Percentiles rank a stretch among this genome's conserved stretches.
phyloP scores from a whole-genome alignment of 768 basidiomycete genomes.

The Flagelloscypha sp. region DNA sequence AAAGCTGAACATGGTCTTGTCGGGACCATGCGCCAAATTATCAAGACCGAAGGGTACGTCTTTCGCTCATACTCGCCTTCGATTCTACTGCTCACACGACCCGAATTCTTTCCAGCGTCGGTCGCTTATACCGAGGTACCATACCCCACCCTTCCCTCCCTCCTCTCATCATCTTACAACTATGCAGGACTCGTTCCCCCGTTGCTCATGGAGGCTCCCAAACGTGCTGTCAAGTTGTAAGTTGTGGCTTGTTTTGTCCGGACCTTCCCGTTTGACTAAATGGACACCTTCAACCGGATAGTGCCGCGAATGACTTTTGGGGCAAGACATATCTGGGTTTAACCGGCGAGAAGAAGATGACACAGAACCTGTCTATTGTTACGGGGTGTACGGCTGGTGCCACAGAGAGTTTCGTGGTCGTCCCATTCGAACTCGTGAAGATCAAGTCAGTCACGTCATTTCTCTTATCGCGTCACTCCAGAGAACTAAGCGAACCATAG shows the following conservation, averaged over 20 bases:
- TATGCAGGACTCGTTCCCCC: conserved; percentile 83
- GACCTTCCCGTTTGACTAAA: conserved; percentile 2
- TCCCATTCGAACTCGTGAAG: conserved; percentile 94
- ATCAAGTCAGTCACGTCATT: conserved; percentile 48
- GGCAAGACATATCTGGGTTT: conserved; percentile 64
- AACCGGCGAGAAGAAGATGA: conserved; percentile 77
- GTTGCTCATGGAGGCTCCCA: conserved; percentile 91
- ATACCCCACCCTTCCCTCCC: conserved; percentile 1
- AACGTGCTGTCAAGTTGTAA: conserved; percentile 94
- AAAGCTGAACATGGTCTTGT: conserved; percentile 70
- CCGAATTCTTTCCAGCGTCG: conserved; percentile 36
- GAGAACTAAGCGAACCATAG: conserved; percentile 23
- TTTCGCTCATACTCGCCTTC: conserved; percentile 2
- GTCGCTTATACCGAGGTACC: conserved; percentile 82
- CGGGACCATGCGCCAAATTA: conserved; percentile 73
- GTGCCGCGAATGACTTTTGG: conserved; percentile 93
- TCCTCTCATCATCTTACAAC: background rate
- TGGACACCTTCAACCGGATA: conserved; percentile 18
- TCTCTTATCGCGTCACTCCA: conserved; percentile 3
- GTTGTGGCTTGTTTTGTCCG: conserved; percentile 15
- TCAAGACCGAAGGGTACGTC: conserved; percentile 84
- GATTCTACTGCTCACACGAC: conserved; percentile 11
- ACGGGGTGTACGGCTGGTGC: conserved; percentile 95
- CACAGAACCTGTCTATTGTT: conserved; percentile 73
- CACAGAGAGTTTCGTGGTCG: conserved; percentile 90